Percentiles rank a stretch among this genome's conserved stretches.
phyloP scores from a whole-genome alignment of 108 stramenopile genomes.

The Pseudonitzschia multiseries region DNA sequence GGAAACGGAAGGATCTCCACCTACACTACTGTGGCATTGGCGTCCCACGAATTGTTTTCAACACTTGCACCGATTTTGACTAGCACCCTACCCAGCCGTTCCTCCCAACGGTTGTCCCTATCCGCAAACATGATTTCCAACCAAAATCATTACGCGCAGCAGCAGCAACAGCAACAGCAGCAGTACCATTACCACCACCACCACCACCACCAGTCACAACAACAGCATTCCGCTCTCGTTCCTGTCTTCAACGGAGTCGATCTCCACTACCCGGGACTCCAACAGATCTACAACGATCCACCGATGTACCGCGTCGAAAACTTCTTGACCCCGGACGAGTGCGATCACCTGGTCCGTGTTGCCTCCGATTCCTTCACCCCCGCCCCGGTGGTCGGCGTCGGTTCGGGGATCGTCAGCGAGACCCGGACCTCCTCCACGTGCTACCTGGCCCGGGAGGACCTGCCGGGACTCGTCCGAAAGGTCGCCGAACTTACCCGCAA shows the following conservation, averaged over 20 bases:
- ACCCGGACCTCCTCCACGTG: slow-evolving; percentile 78
- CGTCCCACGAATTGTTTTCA: background rate
- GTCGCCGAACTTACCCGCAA: slow-evolving; percentile 73
- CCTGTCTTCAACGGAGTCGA: slow-evolving; percentile 88
- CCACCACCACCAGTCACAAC: slow-evolving; percentile 18
- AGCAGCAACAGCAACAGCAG: background rate
- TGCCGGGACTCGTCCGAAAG: slow-evolving; percentile 76
- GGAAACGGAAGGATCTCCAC: background rate
- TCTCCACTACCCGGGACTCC: slow-evolving; percentile 75
- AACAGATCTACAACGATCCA: slow-evolving; percentile 60
- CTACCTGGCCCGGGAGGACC: slow-evolving; percentile 83
- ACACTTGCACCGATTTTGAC: background rate
- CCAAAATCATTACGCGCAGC: background rate
- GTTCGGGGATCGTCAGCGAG: slow-evolving; percentile 68
- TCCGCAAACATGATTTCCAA: background rate
- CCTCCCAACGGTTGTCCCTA: background rate
- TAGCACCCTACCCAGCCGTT: no score
- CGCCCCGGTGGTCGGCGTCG: slow-evolving; percentile 84
- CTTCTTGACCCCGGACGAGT: slow-evolving; percentile 75
- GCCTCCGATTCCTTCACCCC: slow-evolving; percentile 77
- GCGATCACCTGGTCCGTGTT: slow-evolving; percentile 69
- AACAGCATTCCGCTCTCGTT: slow-evolving; percentile 8
- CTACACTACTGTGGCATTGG: background rate
- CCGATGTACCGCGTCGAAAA: slow-evolving; percentile 74
- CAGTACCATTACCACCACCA: background rate